These are phyloP conservation scores for Phytophthora cactorum DNA, from an alignment of 352 stramenopile genomes.

Conservation along the genomic window DNA sequence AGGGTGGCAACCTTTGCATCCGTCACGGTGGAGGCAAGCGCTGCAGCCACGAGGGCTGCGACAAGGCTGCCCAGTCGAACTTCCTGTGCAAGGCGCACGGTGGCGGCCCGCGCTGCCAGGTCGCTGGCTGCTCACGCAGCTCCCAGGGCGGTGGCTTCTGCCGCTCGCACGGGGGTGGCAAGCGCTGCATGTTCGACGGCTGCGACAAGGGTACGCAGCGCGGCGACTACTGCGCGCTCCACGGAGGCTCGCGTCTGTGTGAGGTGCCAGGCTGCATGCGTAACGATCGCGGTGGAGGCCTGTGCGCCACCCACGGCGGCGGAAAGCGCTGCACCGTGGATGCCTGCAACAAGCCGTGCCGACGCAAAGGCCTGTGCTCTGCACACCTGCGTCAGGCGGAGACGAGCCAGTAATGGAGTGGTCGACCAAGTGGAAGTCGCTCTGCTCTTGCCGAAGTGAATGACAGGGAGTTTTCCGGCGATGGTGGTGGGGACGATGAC, in stretches of 20 bases:
- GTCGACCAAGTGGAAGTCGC: slow-evolving; percentile 37
- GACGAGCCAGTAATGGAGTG: slow-evolving; percentile 26
- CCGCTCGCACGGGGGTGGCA: slow-evolving; percentile 86
- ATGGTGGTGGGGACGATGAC: slow-evolving; percentile 36
- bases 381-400: slow-evolving; percentile 60
- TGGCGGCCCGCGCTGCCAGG: slow-evolving; percentile 80
- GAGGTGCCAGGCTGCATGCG: slow-evolving; percentile 82
- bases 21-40: slow-evolving; percentile 86
- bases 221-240: slow-evolving; percentile 85
- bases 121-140: slow-evolving; percentile 66
- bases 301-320: slow-evolving; percentile 76
- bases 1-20: slow-evolving; percentile 86
- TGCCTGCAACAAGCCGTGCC: slow-evolving; percentile 78
- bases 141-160: slow-evolving; percentile 85
- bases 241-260: slow-evolving; percentile 86
- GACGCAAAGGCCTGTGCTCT: slow-evolving; percentile 85
- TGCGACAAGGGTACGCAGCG: slow-evolving; percentile 90
- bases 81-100: slow-evolving; percentile 89
- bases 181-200: slow-evolving; percentile 84
- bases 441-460: slow-evolving; percentile 13
- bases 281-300: slow-evolving; percentile 84
- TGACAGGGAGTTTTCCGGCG: slow-evolving; percentile 11
- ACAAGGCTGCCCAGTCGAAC: slow-evolving; percentile 86
- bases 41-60: slow-evolving; percentile 77
- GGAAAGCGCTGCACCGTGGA: slow-evolving; percentile 81